Evolutionary conservation across 1,284 basidiomycete species (phyloP).

Genomic region (Sanghuangporus weigelae): DNA sequence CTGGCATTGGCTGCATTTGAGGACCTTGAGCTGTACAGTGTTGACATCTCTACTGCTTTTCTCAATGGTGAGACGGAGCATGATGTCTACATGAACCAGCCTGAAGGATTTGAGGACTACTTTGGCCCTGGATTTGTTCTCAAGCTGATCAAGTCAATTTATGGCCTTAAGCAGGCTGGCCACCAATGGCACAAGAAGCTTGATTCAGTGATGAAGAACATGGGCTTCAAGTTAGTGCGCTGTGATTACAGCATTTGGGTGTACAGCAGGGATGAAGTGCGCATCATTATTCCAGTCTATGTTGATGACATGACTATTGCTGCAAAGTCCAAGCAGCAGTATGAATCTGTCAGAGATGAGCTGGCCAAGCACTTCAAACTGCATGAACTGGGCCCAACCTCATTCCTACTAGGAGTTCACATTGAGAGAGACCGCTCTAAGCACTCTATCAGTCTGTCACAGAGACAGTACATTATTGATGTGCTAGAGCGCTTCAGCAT

Average conservation of each 20-base stretch:
- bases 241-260: too few relatives aligned
- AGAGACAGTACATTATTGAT: background rate
- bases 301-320: too few relatives aligned
- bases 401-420: conserved; percentile 24
- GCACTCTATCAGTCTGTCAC: background rate
- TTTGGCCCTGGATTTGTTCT: conserved; percentile 19
- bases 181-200: conserved; percentile 22
- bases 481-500: background rate
- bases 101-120: conserved; percentile 27
- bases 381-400: conserved; percentile 21
- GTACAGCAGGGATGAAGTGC: too few relatives aligned
- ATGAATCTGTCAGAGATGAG: too few relatives aligned
- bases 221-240: too few relatives aligned
- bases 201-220: background rate
- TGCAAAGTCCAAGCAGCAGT: too few relatives aligned
- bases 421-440: conserved; percentile 14
- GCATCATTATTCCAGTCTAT: too few relatives aligned
- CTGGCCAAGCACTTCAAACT: conserved; percentile 17
- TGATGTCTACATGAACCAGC: conserved; percentile 29
- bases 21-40: too few relatives aligned
- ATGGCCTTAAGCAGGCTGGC: conserved; percentile 24
- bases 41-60: conserved; percentile 31
- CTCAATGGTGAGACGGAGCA: conserved; percentile 28
- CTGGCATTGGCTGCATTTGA: too few relatives aligned
- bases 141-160: background rate